phyloP scores from a whole-genome alignment of 2,329 filamentous ascomycete species.

The Hypoxylon sp. region DNA sequence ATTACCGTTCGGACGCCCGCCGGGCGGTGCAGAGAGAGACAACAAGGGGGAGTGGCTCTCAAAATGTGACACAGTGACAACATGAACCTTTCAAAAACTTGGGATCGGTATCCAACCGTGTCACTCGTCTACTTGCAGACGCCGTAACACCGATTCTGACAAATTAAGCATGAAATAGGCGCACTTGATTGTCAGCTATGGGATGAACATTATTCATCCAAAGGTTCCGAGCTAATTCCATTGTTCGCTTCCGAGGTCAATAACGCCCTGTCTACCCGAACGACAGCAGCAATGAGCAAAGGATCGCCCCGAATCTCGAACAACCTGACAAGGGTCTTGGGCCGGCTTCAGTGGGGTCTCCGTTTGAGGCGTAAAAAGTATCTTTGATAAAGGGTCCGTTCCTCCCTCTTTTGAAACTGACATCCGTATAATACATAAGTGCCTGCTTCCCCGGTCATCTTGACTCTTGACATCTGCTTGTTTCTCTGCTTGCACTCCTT shows the following conservation, averaged over 20 bases:
- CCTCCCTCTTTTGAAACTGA: slow-evolving; percentile 37
- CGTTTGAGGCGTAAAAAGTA: slow-evolving; percentile 42
- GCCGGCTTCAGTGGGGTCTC: slow-evolving; percentile 39
- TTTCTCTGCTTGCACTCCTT: slow-evolving; percentile 1
- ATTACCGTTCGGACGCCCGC: slow-evolving; percentile 40
- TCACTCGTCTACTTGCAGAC: slow-evolving; percentile 6
- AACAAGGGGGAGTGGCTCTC: slow-evolving; percentile 6
- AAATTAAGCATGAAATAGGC: slow-evolving; percentile 26
- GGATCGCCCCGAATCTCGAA: slow-evolving; percentile 16
- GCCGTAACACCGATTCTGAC: slow-evolving; percentile 35
- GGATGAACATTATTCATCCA: slow-evolving; percentile 37
- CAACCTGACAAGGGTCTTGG: slow-evolving; percentile 15
- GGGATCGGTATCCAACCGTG: slow-evolving; percentile 18
- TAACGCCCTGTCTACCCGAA: slow-evolving; percentile 1
- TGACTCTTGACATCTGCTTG: background rate
- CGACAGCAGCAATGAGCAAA: background rate
- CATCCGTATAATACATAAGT: slow-evolving; percentile 29
- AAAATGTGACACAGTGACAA: slow-evolving; percentile 28
- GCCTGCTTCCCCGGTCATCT: slow-evolving; percentile 10
- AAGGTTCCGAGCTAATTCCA: slow-evolving; percentile 8
- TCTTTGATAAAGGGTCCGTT: slow-evolving; percentile 38
- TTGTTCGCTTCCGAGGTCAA: slow-evolving; percentile 11
- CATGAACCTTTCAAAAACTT: slow-evolving; percentile 6
- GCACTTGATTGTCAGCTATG: slow-evolving; percentile 28
- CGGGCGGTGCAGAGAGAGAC: slow-evolving; percentile 28